These are phyloP conservation scores for Priceomyces melissophilus DNA, from an alignment of 805 yeast species.

Conservation along the genomic window DNA sequence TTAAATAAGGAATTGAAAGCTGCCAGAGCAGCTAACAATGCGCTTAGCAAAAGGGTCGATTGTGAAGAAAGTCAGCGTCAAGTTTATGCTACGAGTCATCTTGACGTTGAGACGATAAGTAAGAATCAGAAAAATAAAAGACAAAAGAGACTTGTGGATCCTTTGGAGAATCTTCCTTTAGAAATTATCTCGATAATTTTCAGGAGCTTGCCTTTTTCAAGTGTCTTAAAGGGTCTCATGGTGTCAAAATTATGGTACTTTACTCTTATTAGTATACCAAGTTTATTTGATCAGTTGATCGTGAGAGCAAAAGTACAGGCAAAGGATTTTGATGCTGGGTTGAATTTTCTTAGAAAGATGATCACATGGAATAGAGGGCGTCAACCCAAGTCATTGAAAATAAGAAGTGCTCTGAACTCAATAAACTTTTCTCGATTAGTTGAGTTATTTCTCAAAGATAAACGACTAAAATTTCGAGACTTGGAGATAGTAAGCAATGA, in stretches of 20 bases:
- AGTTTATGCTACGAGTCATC: constrained; percentile 12
- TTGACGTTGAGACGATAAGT: constrained; percentile 13
- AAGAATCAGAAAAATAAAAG: constrained; percentile 4
- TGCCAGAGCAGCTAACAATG: background rate
- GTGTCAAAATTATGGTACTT: constrained; percentile 35
- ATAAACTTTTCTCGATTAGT: constrained; percentile 25
- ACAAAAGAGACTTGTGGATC: constrained; percentile 18
- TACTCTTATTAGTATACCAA: constrained; percentile 22
- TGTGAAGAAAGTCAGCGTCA: background rate
- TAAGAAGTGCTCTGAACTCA: constrained; percentile 18
- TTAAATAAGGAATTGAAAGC: constrained; percentile 22
- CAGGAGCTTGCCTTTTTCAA: constrained; percentile 15
- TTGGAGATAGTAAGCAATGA: constrained; percentile 28
- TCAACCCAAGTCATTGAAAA: constrained; percentile 17
- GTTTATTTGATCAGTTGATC: constrained; percentile 19
- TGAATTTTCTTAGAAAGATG: constrained; percentile 24
- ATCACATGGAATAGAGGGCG: constrained; percentile 12
- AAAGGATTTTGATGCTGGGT: constrained; percentile 28
- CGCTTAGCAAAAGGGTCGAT: background rate
- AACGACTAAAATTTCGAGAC: constrained; percentile 15
- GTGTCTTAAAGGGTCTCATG: constrained; percentile 25
- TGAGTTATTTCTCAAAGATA: constrained; percentile 22
- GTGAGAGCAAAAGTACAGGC: constrained; percentile 24
- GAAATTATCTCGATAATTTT: constrained; percentile 31
- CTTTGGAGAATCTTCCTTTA: constrained; percentile 23